Conservation (phyloP, 2,329 filamentous ascomycete species). For the Teratosphaeria destructans region DNA sequence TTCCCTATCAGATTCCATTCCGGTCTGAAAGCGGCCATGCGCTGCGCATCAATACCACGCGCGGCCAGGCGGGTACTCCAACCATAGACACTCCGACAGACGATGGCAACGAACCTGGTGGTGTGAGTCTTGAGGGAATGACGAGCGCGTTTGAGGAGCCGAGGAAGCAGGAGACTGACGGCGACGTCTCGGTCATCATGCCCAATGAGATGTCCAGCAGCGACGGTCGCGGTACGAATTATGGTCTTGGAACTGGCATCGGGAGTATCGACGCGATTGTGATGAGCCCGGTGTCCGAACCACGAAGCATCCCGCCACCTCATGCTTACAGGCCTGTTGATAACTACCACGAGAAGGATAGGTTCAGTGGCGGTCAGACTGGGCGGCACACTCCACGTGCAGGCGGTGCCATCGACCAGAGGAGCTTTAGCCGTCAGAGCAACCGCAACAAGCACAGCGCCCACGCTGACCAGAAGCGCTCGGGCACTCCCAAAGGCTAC, state of each 20-base stretch:
- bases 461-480: not conserved
- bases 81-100: not conserved
- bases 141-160: not conserved
- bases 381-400: not conserved
- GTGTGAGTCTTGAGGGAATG: not conserved
- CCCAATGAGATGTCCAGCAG: not conserved
- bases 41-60: not conserved
- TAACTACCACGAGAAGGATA: not conserved
- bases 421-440: not conserved
- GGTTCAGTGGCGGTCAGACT: not conserved
- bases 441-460: not conserved
- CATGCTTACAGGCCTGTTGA: not conserved
- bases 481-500: not conserved
- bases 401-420: not conserved
- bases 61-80: not conserved
- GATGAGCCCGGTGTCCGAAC: not conserved
- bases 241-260: not conserved
- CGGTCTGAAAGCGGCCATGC: not conserved
- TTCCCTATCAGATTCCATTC: not conserved
- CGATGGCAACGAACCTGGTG: not conserved
- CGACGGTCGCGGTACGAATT: not conserved
- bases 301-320: not conserved
- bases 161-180: not conserved
- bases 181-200: not conserved
- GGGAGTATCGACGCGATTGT: not conserved